A percentile compares a stretch with the other conserved stretches of the same genome.
Evolutionary conservation across 2,329 filamentous ascomycete species (phyloP).

Genomic region (Verticillium albo-atrum): DNA sequence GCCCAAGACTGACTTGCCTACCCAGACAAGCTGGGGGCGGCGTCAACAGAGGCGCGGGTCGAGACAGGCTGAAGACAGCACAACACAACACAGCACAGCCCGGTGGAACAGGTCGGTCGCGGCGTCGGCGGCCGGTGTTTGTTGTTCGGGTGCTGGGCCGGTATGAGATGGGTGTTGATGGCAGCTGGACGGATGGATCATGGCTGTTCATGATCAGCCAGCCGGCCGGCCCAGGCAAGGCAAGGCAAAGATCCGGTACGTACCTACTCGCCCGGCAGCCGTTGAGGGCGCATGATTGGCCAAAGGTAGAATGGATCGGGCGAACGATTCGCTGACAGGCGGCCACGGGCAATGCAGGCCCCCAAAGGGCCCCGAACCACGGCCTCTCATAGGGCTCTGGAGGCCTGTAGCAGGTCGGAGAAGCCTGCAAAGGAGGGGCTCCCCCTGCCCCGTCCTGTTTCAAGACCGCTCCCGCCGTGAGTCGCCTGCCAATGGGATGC

Average conservation of each 20-base stretch:
- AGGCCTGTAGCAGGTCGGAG: background rate
- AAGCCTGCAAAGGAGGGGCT: background rate
- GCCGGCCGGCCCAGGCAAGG: no score
- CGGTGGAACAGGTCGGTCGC: background rate
- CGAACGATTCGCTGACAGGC: constrained; percentile 4
- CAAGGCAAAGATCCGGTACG: background rate
- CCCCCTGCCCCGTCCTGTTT: background rate
- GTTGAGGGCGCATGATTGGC: background rate
- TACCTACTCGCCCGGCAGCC: background rate
- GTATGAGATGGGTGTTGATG: background rate
- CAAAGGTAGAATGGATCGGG: background rate
- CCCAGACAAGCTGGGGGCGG: background rate
- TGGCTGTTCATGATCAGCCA: background rate
- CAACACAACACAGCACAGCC: background rate
- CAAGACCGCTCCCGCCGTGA: background rate
- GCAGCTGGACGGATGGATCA: background rate
- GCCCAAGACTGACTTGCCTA: background rate
- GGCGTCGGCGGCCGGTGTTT: background rate
- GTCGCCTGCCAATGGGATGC: background rate
- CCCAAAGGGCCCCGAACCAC: background rate
- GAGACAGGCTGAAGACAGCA: background rate
- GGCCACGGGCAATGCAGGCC: background rate
- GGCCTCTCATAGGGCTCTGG: background rate
- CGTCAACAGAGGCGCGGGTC: background rate
- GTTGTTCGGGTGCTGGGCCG: background rate